Percentiles rank a stretch among this genome's conserved stretches.
phyloP scores from a whole-genome alignment of 2,329 filamentous ascomycete species.

The Curvularia hawaiiensis region DNA sequence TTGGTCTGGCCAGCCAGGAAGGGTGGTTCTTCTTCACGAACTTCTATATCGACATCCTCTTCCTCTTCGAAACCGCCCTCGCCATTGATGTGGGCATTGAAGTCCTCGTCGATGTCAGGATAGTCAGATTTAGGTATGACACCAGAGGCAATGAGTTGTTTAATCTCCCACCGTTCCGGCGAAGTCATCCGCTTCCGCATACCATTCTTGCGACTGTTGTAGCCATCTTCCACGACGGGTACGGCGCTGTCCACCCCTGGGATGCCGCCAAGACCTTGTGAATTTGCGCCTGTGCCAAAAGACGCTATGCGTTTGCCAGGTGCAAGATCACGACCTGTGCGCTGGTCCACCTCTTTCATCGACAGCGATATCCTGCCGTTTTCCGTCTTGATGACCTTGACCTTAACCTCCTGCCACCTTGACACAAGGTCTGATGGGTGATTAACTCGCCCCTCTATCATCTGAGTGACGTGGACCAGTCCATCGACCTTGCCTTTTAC shows the following conservation, averaged over 20 bases:
- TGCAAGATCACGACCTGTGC: conserved; percentile 80
- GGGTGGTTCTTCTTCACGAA: conserved; percentile 93
- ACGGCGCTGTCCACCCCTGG: conserved; percentile 57
- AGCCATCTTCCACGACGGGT: conserved; percentile 67
- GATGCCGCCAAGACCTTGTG: conserved; percentile 73
- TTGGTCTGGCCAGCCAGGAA: conserved; percentile 97
- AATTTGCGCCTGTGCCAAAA: conserved; percentile 72
- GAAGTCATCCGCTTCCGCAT: conserved; percentile 94
- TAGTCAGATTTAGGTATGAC: conserved; percentile 93
- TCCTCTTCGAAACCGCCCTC: conserved; percentile 90
- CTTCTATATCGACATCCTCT: conserved; percentile 96
- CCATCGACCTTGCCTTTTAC: conserved; percentile 90
- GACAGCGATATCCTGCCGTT: conserved; percentile 82
- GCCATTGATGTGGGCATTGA: conserved; percentile 83
- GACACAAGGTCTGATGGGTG: conserved; percentile 88
- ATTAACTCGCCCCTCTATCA: conserved; percentile 85
- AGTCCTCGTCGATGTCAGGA: conserved; percentile 92
- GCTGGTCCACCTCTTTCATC: conserved; percentile 97
- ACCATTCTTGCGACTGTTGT: conserved; percentile 50
- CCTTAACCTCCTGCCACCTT: conserved; percentile 81
- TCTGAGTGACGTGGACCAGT: conserved; percentile 89
- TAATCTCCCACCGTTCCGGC: conserved; percentile 96
- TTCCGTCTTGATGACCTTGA: conserved; percentile 90
- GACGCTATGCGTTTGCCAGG: conserved; percentile 80
- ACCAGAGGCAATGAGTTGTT: conserved; percentile 93